phyloP scores from a whole-genome alignment of 306 rosid genomes.

The Heteromeles arbutifolia region DNA sequence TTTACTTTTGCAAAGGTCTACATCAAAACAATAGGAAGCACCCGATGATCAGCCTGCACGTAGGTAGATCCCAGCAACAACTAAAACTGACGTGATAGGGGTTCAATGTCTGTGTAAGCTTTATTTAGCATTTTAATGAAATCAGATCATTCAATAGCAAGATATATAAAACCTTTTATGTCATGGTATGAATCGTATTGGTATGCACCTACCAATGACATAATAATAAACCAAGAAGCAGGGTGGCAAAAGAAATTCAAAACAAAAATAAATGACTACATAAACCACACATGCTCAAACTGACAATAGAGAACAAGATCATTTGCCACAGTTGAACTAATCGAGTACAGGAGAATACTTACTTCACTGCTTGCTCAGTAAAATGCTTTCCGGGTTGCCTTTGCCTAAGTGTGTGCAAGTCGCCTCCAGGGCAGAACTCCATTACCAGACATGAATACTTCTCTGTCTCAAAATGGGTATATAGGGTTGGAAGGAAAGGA shows the following conservation, averaged over 20 bases:
- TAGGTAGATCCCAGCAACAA: neutral
- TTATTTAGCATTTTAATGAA: neutral
- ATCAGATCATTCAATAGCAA: neutral
- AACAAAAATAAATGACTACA: neutral
- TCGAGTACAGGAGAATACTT: neutral
- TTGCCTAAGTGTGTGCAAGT: conserved; percentile 55
- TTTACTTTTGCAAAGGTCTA: neutral
- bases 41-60: neutral
- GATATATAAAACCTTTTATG: neutral
- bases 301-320: neutral
- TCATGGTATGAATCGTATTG: neutral
- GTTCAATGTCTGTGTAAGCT: neutral
- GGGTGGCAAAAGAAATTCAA: neutral
- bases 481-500: conserved; percentile 48
- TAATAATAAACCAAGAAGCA: neutral
- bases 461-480: conserved; percentile 44
- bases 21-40: neutral
- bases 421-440: conserved; percentile 63
- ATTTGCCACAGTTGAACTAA: neutral
- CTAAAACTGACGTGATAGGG: neutral
- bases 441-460: conserved; percentile 49
- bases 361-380: conserved; percentile 54
- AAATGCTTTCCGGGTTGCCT: conserved; percentile 51
- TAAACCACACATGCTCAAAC: neutral
- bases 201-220: neutral